These are phyloP conservation scores for Nannizziopsis barbatae DNA, from an alignment of 2,329 filamentous ascomycete genomes.

Conservation along the genomic window DNA sequence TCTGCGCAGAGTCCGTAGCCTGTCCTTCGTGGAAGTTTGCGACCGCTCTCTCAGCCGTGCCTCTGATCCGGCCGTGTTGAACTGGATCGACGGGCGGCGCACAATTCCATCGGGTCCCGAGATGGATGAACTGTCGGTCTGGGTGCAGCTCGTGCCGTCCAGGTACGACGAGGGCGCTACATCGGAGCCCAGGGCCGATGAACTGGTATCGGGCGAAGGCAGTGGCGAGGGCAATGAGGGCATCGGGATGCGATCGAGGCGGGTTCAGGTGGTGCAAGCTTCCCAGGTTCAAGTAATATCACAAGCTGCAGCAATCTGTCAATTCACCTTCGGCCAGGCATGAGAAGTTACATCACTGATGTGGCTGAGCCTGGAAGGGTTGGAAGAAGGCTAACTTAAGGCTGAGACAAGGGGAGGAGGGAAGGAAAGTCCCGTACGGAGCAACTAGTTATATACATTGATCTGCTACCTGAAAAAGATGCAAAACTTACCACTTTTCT, in stretches of 20 bases:
- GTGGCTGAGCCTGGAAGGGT: slow-evolving; percentile 6
- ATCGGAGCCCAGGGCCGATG: slow-evolving; percentile 14
- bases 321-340: not conserved
- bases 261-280: not conserved
- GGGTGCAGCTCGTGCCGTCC: slow-evolving; percentile 3
- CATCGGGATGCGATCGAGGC: slow-evolving; percentile 10
- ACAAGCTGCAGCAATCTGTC: slow-evolving; percentile 5
- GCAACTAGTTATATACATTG: too few species aligned
- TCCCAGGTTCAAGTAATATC: not conserved
- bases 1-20: slow-evolving; percentile 19
- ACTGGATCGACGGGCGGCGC: slow-evolving; percentile 31
- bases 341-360: slow-evolving; percentile 9
- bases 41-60: slow-evolving; percentile 22
- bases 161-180: slow-evolving; percentile 9
- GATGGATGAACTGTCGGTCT: slow-evolving; percentile 5
- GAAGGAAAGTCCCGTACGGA: not conserved
- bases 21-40: slow-evolving; percentile 20
- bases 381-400: not conserved
- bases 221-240: slow-evolving; percentile 12
- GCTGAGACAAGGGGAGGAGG: not conserved
- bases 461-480: not conserved
- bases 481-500: not conserved
- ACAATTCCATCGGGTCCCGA: slow-evolving; percentile 12
- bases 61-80: slow-evolving; percentile 25
- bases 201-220: slow-evolving; percentile 16